phyloP scores from a whole-genome alignment of 176 grass and related monocot genomes.

The Thalia dealbata region DNA sequence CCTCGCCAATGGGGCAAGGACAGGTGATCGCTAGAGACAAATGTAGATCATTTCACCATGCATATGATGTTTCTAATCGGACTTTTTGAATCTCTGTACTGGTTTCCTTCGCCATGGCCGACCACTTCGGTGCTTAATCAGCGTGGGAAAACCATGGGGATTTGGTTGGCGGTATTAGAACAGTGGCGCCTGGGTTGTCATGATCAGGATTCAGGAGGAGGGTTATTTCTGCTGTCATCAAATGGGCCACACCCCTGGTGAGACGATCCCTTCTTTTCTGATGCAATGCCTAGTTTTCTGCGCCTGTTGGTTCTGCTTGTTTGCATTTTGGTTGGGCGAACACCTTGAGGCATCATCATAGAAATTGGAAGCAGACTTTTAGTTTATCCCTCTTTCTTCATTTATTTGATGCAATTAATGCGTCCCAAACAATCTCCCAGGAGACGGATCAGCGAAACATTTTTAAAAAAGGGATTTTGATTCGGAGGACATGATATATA shows the following conservation, averaged over 20 bases:
- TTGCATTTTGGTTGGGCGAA: not conserved
- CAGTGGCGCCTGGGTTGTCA: not conserved
- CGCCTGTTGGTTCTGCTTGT: not conserved
- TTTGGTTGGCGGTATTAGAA: not conserved
- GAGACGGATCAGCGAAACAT: too few species aligned
- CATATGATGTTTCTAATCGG: not conserved
- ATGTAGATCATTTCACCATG: not conserved
- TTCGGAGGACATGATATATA: too few species aligned
- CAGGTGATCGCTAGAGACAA: not conserved
- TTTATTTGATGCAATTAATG: too few species aligned
- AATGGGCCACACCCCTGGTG: not conserved
- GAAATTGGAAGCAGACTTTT: too few species aligned
- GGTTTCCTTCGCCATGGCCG: not conserved
- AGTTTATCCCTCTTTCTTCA: too few species aligned
- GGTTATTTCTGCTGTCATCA: not conserved
- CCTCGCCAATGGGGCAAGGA: not conserved
- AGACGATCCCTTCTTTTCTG: not conserved
- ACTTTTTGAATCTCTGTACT: not conserved
- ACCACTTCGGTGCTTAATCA: not conserved
- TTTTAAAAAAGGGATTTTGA: too few species aligned
- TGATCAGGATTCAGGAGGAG: not conserved
- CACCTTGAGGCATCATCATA: not conserved
- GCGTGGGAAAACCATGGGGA: not conserved
- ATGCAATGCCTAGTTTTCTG: not conserved
- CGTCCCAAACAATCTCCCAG: too few species aligned